Conservation (phyloP, 2,329 filamentous ascomycete genomes). For the Curvularia verruculosa region DNA sequence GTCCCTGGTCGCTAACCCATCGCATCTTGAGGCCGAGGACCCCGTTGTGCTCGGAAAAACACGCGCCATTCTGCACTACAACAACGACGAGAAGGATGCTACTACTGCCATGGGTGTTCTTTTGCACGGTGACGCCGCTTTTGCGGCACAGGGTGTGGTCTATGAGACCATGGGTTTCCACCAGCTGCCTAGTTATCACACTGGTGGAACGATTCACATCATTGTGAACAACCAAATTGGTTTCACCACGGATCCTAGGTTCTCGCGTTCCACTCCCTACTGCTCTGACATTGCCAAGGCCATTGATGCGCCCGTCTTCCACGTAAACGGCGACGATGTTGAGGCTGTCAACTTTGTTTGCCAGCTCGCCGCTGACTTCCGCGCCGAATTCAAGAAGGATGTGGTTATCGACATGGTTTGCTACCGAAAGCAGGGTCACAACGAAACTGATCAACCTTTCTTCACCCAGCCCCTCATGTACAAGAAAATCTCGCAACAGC, state of each 20-base stretch:
- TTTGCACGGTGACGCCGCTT: conserved; percentile 95
- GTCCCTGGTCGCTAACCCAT: conserved; percentile 96
- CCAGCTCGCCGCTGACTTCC: conserved; percentile 96
- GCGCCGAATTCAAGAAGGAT: conserved; percentile 97
- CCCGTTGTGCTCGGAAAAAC: conserved; percentile 98
- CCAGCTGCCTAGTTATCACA: conserved; percentile 92
- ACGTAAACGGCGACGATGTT: conserved; percentile 98
- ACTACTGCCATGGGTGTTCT: conserved; percentile 92
- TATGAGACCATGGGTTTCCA: conserved; percentile 99
- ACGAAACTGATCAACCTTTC: conserved; percentile 98
- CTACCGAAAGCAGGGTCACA: conserved; percentile 99
- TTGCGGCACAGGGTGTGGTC: conserved; percentile 94
- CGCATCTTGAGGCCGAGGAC: conserved; percentile 96
- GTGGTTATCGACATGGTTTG: conserved; percentile 98
- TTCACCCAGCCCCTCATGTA: conserved; percentile 99
- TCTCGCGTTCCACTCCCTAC: conserved; percentile 95
- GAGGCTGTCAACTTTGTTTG: conserved; percentile 98
- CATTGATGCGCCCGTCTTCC: conserved; percentile 97
- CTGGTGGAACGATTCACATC: conserved; percentile 94
- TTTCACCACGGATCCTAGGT: conserved; percentile 98
- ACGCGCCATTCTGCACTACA: conserved; percentile 97
- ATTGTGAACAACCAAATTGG: conserved; percentile 99
- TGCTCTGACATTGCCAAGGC: conserved; percentile 99
- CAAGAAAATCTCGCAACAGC: conserved; percentile 89
- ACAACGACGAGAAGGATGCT: conserved; percentile 91